Evolutionary conservation across 768 basidiomycete species (phyloP).

Genomic region (Pholiota molesta): DNA sequence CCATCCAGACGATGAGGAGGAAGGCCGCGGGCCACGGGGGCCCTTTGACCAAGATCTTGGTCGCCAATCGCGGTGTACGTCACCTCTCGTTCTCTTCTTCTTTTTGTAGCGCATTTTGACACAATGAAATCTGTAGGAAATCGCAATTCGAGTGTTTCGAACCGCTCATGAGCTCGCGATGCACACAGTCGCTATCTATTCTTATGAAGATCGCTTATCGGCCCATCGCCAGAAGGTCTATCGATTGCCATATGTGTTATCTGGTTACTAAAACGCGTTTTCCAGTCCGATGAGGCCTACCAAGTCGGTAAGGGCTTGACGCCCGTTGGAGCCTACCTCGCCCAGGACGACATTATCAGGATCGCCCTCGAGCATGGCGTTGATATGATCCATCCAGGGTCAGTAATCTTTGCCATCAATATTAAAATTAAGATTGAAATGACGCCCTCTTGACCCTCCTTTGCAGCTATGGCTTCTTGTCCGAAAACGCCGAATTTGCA

Average conservation of each 20-base stretch:
- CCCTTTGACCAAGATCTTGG: constrained; percentile 88
- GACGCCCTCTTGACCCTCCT: background rate
- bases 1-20: constrained; percentile 88
- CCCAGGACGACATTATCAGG: constrained; percentile 96
- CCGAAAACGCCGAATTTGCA: constrained; percentile 97
- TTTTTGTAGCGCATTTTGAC: constrained; percentile 15
- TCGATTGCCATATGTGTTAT: constrained; percentile 3
- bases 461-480: constrained; percentile 93
- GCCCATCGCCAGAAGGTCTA: constrained; percentile 96
- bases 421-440: background rate
- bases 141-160: constrained; percentile 97
- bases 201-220: constrained; percentile 93
- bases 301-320: constrained; percentile 96
- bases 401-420: constrained; percentile 23
- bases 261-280: constrained; percentile 27
- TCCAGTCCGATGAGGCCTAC: constrained; percentile 96
- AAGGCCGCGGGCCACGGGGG: constrained; percentile 91
- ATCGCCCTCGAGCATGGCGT: constrained; percentile 98
- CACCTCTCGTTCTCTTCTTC: constrained; percentile 10
- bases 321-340: constrained; percentile 95
- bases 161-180: constrained; percentile 98
- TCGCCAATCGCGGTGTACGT: constrained; percentile 89
- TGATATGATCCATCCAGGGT: constrained; percentile 99
- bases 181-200: constrained; percentile 99
- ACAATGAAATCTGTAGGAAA: constrained; percentile 64